Percentiles rank a stretch among this genome's conserved stretches.
phyloP scores from a whole-genome alignment of 768 basidiomycete species.

The Gymnopilus junonius region DNA sequence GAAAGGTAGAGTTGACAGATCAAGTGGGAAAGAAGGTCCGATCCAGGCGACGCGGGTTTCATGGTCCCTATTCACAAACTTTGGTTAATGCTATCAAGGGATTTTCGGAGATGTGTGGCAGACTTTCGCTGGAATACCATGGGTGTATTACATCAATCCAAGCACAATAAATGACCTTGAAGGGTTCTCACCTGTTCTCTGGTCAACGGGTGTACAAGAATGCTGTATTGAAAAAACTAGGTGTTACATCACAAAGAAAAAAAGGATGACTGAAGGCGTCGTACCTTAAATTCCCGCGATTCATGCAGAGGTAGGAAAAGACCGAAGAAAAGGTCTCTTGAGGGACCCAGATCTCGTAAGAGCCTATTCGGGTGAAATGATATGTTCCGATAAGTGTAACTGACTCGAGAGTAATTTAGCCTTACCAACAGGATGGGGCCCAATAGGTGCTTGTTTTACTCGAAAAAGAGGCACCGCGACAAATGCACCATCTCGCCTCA shows the following conservation, averaged over 20 bases:
- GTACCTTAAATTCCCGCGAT: slow-evolving; percentile 73
- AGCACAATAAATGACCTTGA: background rate
- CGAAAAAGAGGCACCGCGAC: slow-evolving; percentile 78
- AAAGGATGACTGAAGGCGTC: background rate
- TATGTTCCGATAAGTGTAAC: background rate
- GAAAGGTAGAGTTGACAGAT: slow-evolving; percentile 60
- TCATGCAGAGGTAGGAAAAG: slow-evolving; percentile 75
- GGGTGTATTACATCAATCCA: background rate
- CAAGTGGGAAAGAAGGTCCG: slow-evolving; percentile 70
- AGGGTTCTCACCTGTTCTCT: slow-evolving; percentile 59
- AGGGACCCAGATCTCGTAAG: slow-evolving; percentile 84
- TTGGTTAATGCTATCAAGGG: background rate
- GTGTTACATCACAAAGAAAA: background rate
- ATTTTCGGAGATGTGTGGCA: slow-evolving; percentile 19
- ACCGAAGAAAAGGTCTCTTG: slow-evolving; percentile 74
- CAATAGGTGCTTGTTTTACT: slow-evolving; percentile 70
- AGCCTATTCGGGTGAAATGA: slow-evolving; percentile 41
- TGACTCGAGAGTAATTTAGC: background rate
- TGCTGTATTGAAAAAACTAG: slow-evolving; percentile 38
- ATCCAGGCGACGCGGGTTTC: slow-evolving; percentile 75
- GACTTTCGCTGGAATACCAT: slow-evolving; percentile 54
- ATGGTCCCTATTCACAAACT: slow-evolving; percentile 57
- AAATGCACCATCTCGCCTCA: slow-evolving; percentile 77
- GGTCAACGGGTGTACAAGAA: slow-evolving; percentile 78
- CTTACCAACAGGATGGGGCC: slow-evolving; percentile 79